Evolutionary conservation across 331 rosid species (phyloP).

Genomic region (Acacia concinna): DNA sequence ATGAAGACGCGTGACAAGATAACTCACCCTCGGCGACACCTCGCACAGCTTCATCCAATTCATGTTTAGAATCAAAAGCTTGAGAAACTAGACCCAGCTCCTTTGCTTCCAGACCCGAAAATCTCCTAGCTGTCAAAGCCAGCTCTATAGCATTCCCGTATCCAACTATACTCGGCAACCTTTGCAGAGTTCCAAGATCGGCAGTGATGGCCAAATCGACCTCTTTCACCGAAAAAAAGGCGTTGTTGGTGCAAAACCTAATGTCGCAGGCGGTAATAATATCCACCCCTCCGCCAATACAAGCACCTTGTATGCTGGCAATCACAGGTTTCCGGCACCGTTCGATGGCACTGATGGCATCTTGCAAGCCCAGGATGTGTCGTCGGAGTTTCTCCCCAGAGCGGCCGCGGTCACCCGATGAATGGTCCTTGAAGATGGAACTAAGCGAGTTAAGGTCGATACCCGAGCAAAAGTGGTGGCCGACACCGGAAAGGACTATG

Average conservation of each 20-base stretch:
- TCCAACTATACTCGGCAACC: conserved; percentile 76
- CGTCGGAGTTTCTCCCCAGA: conserved; percentile 66
- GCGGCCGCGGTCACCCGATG: conserved; percentile 49
- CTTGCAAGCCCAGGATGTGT: conserved; percentile 63
- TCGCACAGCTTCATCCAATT: conserved; percentile 51
- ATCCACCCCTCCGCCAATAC: conserved; percentile 85
- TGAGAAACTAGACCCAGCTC: conserved; percentile 66
- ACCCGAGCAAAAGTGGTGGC: conserved; percentile 82
- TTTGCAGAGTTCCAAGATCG: conserved; percentile 83
- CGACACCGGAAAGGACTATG: conserved; percentile 67
- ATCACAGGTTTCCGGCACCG: conserved; percentile 87
- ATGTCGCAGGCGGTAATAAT: conserved; percentile 78
- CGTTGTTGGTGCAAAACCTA: conserved; percentile 67
- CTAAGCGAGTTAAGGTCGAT: conserved; percentile 58
- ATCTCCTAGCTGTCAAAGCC: conserved; percentile 76
- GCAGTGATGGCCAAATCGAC: conserved; percentile 83
- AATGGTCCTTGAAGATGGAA: conserved; percentile 11
- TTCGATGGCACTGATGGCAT: conserved; percentile 69
- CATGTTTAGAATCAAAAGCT: conserved; percentile 47
- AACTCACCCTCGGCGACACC: conserved; percentile 58
- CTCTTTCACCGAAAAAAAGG: conserved; percentile 83
- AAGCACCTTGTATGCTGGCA: conserved; percentile 70
- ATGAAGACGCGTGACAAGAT: neutral
- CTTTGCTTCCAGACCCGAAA: conserved; percentile 79
- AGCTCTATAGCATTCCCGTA: conserved; percentile 75